Evolutionary conservation across 2,329 filamentous ascomycete species (phyloP).

Genomic region (Ramichloridium luteum): DNA sequence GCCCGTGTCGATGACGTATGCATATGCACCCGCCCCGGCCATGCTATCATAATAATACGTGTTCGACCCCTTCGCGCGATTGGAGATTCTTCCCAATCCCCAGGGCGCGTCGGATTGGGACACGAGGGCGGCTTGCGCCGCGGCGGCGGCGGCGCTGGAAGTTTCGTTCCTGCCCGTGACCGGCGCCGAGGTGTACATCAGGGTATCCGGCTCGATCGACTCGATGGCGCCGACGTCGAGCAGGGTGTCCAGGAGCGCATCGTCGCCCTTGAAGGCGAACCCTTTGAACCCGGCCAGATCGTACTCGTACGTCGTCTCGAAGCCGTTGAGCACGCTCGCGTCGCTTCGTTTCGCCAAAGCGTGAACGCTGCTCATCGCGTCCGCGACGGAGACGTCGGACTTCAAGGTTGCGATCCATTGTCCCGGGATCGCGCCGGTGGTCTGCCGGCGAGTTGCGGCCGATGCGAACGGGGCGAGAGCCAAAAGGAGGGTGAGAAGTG

Average conservation of each 20-base stretch:
- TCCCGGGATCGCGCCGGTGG: slow-evolving; percentile 11
- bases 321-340: slow-evolving; percentile 12
- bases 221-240: slow-evolving; percentile 25
- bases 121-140: too few relatives aligned
- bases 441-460: slow-evolving; percentile 12
- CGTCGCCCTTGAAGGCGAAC: slow-evolving; percentile 26
- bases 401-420: slow-evolving; percentile 14
- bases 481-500: too few relatives aligned
- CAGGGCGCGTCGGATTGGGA: slow-evolving; percentile 7
- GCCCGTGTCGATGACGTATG: slow-evolving; percentile 30
- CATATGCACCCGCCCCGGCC: slow-evolving; percentile 25
- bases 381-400: slow-evolving; percentile 6
- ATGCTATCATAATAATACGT: slow-evolving; percentile 7
- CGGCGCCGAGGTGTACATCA: slow-evolving; percentile 24
- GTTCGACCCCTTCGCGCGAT: slow-evolving; percentile 14
- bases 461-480: too few relatives aligned
- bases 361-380: slow-evolving; percentile 7
- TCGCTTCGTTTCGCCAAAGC: too few relatives aligned
- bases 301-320: slow-evolving; percentile 17
- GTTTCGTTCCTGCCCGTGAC: too few relatives aligned
- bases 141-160: too few relatives aligned
- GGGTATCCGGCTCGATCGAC: slow-evolving; percentile 29
- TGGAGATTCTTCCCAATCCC: slow-evolving; percentile 8
- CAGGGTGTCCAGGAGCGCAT: slow-evolving; percentile 23
- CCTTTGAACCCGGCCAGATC: slow-evolving; percentile 27